Evolutionary conservation across 257 asterid genomes (phyloP).

Genomic region (Petunia secreta): DNA sequence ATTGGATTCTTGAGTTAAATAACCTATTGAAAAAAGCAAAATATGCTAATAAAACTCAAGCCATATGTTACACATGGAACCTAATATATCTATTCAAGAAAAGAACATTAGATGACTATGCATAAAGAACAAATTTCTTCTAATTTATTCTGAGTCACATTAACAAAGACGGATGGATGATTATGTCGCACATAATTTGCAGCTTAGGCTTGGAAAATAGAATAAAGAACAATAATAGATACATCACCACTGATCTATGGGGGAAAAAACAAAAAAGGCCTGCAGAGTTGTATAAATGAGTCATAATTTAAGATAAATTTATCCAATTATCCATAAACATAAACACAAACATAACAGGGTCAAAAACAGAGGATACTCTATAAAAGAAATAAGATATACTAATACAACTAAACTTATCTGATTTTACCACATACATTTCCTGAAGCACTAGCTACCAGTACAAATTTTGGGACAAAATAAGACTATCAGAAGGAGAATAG

Average conservation of each 20-base stretch:
- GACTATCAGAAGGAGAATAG: background rate
- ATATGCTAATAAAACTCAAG: slow-evolving; percentile 11
- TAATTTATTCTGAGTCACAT: background rate
- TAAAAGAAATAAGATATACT: background rate
- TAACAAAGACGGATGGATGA: background rate
- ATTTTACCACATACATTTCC: background rate
- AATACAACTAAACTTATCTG: background rate
- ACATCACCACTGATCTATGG: background rate
- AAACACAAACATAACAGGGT: background rate
- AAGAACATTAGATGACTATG: background rate
- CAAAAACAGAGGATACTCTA: background rate
- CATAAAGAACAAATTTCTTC: slow-evolving; percentile 26
- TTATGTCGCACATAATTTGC: background rate
- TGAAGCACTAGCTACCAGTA: background rate
- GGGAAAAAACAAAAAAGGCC: background rate
- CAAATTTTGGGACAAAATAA: background rate
- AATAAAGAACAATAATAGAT: background rate
- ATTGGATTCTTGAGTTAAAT: background rate
- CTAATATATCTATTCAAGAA: background rate
- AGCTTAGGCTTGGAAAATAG: background rate
- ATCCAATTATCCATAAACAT: background rate
- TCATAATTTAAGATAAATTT: background rate
- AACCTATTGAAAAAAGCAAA: background rate
- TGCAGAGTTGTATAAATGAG: background rate
- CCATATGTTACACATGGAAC: slow-evolving; percentile 30